phyloP scores from a whole-genome alignment of 1,284 basidiomycete genomes.

The Puccinia triticina region DNA sequence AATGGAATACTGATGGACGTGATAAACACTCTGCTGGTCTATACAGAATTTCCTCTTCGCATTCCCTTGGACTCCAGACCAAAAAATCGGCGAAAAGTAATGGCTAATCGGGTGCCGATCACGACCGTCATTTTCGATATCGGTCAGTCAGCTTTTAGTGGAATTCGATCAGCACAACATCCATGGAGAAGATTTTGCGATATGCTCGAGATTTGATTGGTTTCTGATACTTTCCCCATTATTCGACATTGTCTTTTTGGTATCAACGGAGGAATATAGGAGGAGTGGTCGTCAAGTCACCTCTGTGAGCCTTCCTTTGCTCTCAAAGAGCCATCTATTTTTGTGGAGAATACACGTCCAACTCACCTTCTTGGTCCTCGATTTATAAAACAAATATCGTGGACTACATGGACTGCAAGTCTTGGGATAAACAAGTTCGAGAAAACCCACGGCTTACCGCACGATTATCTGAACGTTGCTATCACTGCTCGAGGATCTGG shows the following conservation, averaged over 20 bases:
- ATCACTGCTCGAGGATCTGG: slow-evolving; percentile 59
- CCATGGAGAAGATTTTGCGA: no score
- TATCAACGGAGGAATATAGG: neutral
- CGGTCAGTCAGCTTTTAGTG: no score
- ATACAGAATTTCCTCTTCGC: no score
- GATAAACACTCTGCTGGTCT: no score
- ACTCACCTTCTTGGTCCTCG: neutral
- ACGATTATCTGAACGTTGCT: slow-evolving; percentile 60
- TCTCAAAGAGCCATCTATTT: neutral
- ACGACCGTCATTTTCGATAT: slow-evolving; percentile 27
- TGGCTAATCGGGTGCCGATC: neutral
- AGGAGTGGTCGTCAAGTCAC: slow-evolving; percentile 48
- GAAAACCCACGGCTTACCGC: slow-evolving; percentile 56
- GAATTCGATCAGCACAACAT: neutral
- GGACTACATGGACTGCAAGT: neutral
- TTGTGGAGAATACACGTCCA: neutral
- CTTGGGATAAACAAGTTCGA: slow-evolving; percentile 44
- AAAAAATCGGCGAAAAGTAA: no score
- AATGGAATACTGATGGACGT: no score
- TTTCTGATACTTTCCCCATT: neutral
- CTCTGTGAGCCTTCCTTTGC: slow-evolving; percentile 23
- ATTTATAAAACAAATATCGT: neutral
- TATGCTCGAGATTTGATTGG: neutral
- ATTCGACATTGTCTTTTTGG: no score
- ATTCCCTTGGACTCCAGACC: no score